Evolutionary conservation across 352 stramenopile genomes (phyloP).

Genomic region (Peronospora belbahrii): DNA sequence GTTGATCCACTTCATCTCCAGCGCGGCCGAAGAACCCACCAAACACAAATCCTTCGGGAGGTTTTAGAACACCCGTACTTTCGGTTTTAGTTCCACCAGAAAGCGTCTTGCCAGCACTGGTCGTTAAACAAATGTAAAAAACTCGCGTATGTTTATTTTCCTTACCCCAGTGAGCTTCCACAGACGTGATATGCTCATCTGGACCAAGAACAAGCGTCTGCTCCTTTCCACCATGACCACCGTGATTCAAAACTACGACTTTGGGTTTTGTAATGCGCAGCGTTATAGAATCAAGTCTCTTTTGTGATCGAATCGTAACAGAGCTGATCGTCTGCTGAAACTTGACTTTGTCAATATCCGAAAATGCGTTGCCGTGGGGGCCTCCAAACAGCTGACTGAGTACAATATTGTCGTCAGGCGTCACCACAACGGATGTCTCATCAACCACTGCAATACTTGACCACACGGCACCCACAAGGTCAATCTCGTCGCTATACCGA

Average conservation of each 20-base stretch:
- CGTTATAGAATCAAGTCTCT: slow-evolving; percentile 36
- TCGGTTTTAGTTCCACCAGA: slow-evolving; percentile 21
- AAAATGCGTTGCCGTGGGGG: slow-evolving; percentile 16
- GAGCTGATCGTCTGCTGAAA: slow-evolving; percentile 10
- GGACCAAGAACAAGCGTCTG: slow-evolving; percentile 29
- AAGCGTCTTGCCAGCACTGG: slow-evolving; percentile 26
- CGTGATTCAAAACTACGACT: slow-evolving; percentile 24
- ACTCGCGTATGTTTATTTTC: slow-evolving; percentile 29
- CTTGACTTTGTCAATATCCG: slow-evolving; percentile 19
- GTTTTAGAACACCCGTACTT: not conserved
- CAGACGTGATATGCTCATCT: slow-evolving; percentile 18
- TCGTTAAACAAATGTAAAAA: slow-evolving; percentile 40
- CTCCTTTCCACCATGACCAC: slow-evolving; percentile 27
- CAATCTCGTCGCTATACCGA: slow-evolving; percentile 3
- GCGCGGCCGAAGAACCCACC: slow-evolving; percentile 16
- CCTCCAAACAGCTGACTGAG: slow-evolving; percentile 16
- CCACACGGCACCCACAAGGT: slow-evolving; percentile 17
- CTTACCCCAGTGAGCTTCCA: slow-evolving; percentile 44
- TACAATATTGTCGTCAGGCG: slow-evolving; percentile 17
- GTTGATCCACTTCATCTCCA: slow-evolving; percentile 18
- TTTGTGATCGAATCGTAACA: slow-evolving; percentile 12
- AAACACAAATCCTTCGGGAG: slow-evolving; percentile 20
- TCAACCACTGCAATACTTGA: slow-evolving; percentile 19
- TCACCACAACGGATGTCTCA: slow-evolving; percentile 10
- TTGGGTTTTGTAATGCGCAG: slow-evolving; percentile 18